Base-by-base conservation (phyloP, 148 eudicot genomes). In the Gaultheria prostrata region DNA sequence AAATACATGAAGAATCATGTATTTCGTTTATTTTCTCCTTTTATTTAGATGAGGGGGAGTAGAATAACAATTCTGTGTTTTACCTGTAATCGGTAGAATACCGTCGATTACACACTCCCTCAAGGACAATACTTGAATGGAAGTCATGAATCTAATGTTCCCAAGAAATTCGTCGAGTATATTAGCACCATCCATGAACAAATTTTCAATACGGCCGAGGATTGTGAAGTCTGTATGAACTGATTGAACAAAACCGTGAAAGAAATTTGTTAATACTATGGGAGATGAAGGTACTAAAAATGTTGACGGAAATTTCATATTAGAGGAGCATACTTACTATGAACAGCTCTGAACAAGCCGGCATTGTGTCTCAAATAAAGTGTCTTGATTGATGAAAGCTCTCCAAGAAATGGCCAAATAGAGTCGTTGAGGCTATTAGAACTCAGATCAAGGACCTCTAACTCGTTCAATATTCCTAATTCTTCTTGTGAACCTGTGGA, bases 361-460 rank as follows among this genome's bases (percentile, higher is more conserved):
- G 35, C 35, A 33, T 33, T 33, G 35, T 33, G 1, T 33, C 35
- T 33, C 35, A 33, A 33, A 33, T 33, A 33, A 33, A 33, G 35
- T 33, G 35, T 33, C 35, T 33, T 33, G 35, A 33, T 33, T 33
- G 35, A 33, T 33, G 35, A 33, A 33, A 33, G 35, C 35, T 33
- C 35, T 33, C 35, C 35, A 1, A 33, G 1, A 33, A 33, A 33
- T 33, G 35, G 1, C 35, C 35, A 33, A 33, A 33, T 33, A 33
- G 35, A 33, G 35, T 33, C 35, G 1, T 33, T 33, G 2, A 75
- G 9, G 11, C 0, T 0, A 10, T 75, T 75, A 4, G 0, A 1
- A n/a, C 2, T 1, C 30, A 75, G 1, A 43, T 75, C 0, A 45
- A 75, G 54, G 12, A 46, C 54, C 54, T 75, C 78, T 46, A 75